Evolutionary conservation across 129 eudicot species (phyloP).

Genomic region (Escallonia rubra): DNA sequence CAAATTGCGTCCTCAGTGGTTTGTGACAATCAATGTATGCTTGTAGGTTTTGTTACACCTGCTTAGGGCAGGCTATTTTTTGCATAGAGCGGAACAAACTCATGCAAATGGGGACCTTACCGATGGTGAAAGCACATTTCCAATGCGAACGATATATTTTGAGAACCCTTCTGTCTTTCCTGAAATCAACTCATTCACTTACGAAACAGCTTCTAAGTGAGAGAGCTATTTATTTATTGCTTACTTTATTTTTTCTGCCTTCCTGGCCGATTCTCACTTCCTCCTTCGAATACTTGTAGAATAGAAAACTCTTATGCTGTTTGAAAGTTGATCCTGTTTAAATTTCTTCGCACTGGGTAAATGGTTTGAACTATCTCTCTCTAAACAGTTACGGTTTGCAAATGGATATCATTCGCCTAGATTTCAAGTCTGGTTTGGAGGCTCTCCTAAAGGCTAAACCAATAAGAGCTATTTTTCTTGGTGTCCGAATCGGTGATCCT

Average conservation of each 20-base stretch:
- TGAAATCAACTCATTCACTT: constrained; percentile 93
- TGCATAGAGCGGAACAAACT: constrained; percentile 49
- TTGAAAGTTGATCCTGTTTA: not conserved
- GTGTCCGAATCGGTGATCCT: constrained; percentile 97
- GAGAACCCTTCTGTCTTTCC: constrained; percentile 77
- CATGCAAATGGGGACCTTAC: constrained; percentile 32
- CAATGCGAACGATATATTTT: constrained; percentile 80
- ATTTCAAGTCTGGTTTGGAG: constrained; percentile 92
- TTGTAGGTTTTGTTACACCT: constrained; percentile 80
- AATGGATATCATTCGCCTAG: constrained; percentile 80
- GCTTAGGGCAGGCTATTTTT: constrained; percentile 73
- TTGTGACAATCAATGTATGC: constrained; percentile 1
- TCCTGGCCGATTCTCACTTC: too few relatives aligned
- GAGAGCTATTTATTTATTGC: not conserved
- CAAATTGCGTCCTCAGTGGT: not conserved
- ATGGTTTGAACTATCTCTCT: constrained; percentile 9
- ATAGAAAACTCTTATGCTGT: too few relatives aligned
- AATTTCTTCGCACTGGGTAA: not conserved
- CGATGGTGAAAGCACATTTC: constrained; percentile 38
- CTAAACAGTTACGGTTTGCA: constrained; percentile 68
- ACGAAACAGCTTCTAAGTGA: constrained; percentile 65
- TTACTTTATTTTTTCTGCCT: not conserved
- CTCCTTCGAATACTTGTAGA: too few relatives aligned
- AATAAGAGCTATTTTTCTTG: constrained; percentile 85
- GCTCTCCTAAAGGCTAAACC: constrained; percentile 70